Percentiles rank a stretch among this genome's conserved stretches.
These are phyloP conservation scores for Boletus reticuloceps DNA, from an alignment of 768 basidiomycete genomes.

Conservation along the genomic window DNA sequence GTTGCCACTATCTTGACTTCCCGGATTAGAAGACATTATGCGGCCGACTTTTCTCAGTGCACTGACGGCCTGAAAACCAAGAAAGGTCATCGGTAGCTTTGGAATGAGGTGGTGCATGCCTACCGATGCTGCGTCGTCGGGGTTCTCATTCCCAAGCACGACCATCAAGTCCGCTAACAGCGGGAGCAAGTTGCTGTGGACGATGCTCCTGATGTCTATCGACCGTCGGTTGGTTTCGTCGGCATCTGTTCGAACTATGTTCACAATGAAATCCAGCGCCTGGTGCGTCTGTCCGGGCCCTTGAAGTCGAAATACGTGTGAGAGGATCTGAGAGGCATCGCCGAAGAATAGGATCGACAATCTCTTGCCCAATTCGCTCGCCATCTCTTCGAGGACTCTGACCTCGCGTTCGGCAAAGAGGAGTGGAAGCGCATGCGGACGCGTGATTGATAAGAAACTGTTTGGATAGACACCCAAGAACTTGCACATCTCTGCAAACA, in stretches of 20 bases:
- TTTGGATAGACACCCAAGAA: constrained; percentile 55
- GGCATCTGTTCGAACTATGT: constrained; percentile 51
- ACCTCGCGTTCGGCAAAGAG: constrained; percentile 63
- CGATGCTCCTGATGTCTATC: constrained; percentile 46
- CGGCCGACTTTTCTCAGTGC: constrained; percentile 46
- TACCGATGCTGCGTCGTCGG: constrained; percentile 43
- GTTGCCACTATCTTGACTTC: constrained; percentile 26
- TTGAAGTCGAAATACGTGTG: constrained; percentile 62
- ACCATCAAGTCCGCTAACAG: constrained; percentile 76
- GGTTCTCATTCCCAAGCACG: constrained; percentile 69
- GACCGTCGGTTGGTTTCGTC: constrained; percentile 29
- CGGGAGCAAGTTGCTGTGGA: constrained; percentile 65
- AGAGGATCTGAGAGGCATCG: constrained; percentile 59
- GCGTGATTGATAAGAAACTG: constrained; percentile 64
- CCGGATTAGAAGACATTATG: constrained; percentile 23
- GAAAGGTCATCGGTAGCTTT: constrained; percentile 34
- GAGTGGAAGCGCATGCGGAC: constrained; percentile 63
- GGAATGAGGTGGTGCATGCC: constrained; percentile 9
- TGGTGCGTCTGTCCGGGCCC: constrained; percentile 53
- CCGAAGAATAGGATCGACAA: constrained; percentile 52
- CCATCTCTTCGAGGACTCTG: constrained; percentile 60
- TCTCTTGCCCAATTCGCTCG: constrained; percentile 45
- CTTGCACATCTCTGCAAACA: constrained; percentile 65
- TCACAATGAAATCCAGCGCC: constrained; percentile 60
- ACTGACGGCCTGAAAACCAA: constrained; percentile 44